Conservation (phyloP, 2,329 filamentous ascomycete genomes). For the Fusarium poae region DNA sequence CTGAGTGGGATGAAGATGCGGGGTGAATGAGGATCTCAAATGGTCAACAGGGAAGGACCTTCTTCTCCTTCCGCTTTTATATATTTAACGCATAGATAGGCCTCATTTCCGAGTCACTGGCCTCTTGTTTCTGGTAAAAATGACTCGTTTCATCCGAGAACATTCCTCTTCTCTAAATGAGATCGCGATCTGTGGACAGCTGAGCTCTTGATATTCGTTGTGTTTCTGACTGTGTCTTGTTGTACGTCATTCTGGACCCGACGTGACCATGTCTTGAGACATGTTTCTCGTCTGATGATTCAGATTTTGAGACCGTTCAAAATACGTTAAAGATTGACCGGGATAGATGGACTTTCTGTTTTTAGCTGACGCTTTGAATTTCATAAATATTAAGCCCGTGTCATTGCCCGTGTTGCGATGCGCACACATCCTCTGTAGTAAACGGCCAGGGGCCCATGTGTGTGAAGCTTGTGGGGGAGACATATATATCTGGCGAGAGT, state of each 20-base stretch:
- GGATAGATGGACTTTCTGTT: not conserved
- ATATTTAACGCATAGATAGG: constrained; percentile 16
- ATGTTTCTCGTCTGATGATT: constrained; percentile 32
- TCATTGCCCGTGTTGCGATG: constrained; percentile 2
- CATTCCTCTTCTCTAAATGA: constrained; percentile 13
- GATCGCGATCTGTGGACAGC: constrained; percentile 37
- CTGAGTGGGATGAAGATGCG: constrained; percentile 12
- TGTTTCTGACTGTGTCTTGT: constrained; percentile 27
- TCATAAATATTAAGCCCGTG: not conserved
- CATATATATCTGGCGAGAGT: not conserved
- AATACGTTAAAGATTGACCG: constrained; percentile 2
- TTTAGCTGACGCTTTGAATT: not conserved
- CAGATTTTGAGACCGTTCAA: constrained; percentile 1
- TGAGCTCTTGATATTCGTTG: constrained; percentile 20
- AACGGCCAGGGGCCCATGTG: constrained; percentile 8
- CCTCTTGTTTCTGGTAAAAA: not conserved
- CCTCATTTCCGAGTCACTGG: constrained; percentile 13
- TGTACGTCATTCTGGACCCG: constrained; percentile 29
- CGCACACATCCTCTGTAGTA: not conserved
- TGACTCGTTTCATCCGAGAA: not conserved
- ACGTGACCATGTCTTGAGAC: constrained; percentile 33
- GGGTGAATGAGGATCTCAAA: constrained; percentile 1
- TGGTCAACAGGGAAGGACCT: not conserved
- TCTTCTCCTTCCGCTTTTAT: not conserved
- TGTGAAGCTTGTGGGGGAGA: constrained; percentile 5